These are phyloP conservation scores for Sphagnum contortum DNA, from an alignment of 225 moss, liverwort and hornwort genomes.

Conservation along the genomic window DNA sequence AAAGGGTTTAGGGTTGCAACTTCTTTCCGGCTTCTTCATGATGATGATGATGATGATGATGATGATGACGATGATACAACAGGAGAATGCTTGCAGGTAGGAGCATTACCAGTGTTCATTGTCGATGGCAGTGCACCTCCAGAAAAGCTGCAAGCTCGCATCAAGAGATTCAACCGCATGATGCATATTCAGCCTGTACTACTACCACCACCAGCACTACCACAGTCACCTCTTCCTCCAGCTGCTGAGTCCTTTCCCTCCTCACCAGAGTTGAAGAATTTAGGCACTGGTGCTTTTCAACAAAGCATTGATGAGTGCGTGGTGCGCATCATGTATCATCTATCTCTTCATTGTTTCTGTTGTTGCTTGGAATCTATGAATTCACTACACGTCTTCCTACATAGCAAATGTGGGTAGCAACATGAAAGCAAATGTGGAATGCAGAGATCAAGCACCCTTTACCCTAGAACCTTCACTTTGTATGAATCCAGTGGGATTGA, in stretches of 20 bases:
- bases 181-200: neutral
- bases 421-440: too few relatives aligned
- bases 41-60: too few relatives aligned
- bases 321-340: conserved; percentile 7
- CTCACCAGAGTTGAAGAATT: neutral
- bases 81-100: conserved; percentile 11
- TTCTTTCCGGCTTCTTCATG: too few relatives aligned
- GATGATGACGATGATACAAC: too few relatives aligned
- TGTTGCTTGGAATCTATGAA: neutral
- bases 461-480: too few relatives aligned
- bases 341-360: neutral
- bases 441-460: too few relatives aligned
- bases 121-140: conserved; percentile 38
- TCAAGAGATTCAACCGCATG: conserved; percentile 17
- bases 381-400: too few relatives aligned
- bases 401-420: too few relatives aligned
- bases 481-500: too few relatives aligned
- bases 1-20: too few relatives aligned
- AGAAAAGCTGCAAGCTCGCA: conserved; percentile 19
- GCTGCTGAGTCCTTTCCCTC: neutral
- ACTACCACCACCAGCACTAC: too few relatives aligned
- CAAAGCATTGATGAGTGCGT: conserved; percentile 38
- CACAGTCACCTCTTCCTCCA: too few relatives aligned
- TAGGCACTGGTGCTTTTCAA: conserved; percentile 12
- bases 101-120: conserved; percentile 29